A percentile compares a stretch with the other conserved stretches of the same genome.
Evolutionary conservation across 345 rosid genomes (phyloP).

Genomic region (Hibiscus syriacus): DNA sequence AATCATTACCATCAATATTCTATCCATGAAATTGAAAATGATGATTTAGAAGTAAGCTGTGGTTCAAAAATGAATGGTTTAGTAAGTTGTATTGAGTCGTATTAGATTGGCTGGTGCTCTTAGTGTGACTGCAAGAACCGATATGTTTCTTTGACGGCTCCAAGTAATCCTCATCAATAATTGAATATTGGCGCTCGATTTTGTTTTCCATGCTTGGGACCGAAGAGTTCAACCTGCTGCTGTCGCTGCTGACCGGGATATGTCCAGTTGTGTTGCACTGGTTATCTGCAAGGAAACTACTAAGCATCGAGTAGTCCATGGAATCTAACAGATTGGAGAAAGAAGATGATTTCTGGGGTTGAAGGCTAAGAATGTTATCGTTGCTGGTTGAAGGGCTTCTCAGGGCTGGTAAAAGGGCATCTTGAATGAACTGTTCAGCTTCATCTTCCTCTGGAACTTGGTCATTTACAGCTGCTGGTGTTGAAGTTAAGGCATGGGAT

Average conservation of each 20-base stretch:
- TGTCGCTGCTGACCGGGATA: slow-evolving; percentile 9
- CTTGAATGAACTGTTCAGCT: slow-evolving; percentile 28
- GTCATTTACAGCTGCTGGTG: slow-evolving; percentile 33
- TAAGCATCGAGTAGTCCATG: slow-evolving; percentile 54
- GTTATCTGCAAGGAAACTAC: slow-evolving; percentile 52
- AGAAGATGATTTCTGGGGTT: slow-evolving; percentile 58
- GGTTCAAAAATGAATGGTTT: slow-evolving; percentile 41
- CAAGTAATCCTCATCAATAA: slow-evolving; percentile 29
- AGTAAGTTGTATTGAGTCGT: slow-evolving; percentile 32
- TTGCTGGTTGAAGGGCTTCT: slow-evolving; percentile 20
- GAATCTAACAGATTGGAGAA: slow-evolving; percentile 73
- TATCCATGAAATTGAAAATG: slow-evolving; percentile 51
- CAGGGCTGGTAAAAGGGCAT: too few species aligned
- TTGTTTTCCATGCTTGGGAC: slow-evolving; percentile 28
- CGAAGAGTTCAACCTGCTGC: slow-evolving; percentile 36
- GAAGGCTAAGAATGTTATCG: slow-evolving; percentile 15
- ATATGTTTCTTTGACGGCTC: slow-evolving; percentile 38
- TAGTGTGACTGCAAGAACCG: slow-evolving; percentile 41
- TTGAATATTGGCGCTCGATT: slow-evolving; percentile 42
- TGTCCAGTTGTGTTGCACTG: slow-evolving; percentile 24
- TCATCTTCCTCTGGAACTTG: slow-evolving; percentile 63
- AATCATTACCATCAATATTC: slow-evolving; percentile 4
- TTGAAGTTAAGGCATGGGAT: slow-evolving; percentile 39
- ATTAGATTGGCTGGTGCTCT: too few species aligned
- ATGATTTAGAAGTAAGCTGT: slow-evolving; percentile 41